Conservation (phyloP, 169 alveolate species). For the Cardiosporidium cionae region DNA sequence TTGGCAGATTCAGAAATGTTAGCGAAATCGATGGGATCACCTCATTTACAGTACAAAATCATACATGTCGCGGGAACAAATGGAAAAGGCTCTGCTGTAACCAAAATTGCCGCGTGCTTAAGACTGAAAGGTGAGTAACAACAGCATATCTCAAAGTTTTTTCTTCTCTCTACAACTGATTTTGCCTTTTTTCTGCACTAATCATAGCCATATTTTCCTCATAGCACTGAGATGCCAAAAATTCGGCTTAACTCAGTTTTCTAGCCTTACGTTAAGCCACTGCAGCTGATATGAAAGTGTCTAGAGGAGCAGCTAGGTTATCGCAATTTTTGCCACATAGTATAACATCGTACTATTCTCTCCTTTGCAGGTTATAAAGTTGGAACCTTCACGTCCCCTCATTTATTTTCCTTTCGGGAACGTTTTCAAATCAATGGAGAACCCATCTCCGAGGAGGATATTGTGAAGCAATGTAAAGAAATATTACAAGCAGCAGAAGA, state of each 20-base stretch:
- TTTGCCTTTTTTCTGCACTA: too few relatives aligned
- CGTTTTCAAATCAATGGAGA: conserved; percentile 58
- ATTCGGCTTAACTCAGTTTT: too few relatives aligned
- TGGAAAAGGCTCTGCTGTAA: not conserved
- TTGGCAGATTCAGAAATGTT: not conserved
- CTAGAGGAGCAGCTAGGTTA: too few relatives aligned
- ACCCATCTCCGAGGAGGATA: conserved; percentile 38
- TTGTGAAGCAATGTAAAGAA: conserved; percentile 25
- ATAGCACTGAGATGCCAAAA: too few relatives aligned
- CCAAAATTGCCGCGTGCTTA: not conserved
- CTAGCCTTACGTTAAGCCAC: too few relatives aligned
- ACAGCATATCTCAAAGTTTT: too few relatives aligned
- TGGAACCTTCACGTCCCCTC: conserved; percentile 84
- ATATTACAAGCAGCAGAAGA: conserved; percentile 28
- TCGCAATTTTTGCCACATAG: too few relatives aligned
- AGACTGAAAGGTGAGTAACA: not conserved
- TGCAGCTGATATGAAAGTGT: too few relatives aligned
- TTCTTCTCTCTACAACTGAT: too few relatives aligned
- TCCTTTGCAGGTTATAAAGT: conserved; percentile 54
- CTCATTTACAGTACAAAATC: not conserved
- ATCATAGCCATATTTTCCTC: too few relatives aligned
- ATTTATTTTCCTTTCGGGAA: conserved; percentile 68
- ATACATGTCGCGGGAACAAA: not conserved
- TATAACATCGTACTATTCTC: too few relatives aligned
- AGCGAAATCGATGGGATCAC: not conserved